Evolutionary conservation across 176 grass and related monocot species (phyloP).

Genomic region (Cenchrus americanus): DNA sequence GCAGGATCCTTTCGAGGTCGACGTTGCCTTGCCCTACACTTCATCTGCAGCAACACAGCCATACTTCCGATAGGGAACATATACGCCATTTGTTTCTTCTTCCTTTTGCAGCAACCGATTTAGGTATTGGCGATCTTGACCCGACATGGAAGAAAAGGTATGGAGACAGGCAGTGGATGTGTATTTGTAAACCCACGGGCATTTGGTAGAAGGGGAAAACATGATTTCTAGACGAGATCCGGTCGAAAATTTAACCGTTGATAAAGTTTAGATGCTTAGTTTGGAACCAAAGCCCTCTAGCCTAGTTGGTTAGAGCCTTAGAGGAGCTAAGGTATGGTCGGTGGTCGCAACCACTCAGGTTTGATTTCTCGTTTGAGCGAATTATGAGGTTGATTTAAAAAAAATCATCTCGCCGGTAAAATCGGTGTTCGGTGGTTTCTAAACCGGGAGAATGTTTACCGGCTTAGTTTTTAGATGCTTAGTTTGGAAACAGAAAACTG

Average conservation of each 20-base stretch:
- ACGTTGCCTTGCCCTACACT: conserved; percentile 54
- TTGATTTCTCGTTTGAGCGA: too few relatives aligned
- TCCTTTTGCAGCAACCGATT: conserved; percentile 40
- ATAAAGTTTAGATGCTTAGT: not conserved
- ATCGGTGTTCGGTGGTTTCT: too few relatives aligned
- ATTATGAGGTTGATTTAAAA: too few relatives aligned
- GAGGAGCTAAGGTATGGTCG: too few relatives aligned
- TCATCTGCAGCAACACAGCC: conserved; percentile 31
- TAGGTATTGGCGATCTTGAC: conserved; percentile 33
- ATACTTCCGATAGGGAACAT: conserved; percentile 31
- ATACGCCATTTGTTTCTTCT: conserved; percentile 31
- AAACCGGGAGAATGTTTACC: too few relatives aligned
- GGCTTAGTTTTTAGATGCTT: not conserved
- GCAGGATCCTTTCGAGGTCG: conserved; percentile 35
- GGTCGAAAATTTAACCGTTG: not conserved
- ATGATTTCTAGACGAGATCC: not conserved
- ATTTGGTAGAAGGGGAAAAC: not conserved
- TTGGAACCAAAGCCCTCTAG: too few relatives aligned
- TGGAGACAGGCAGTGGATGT: not conserved
- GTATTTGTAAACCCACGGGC: not conserved
- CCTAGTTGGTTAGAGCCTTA: too few relatives aligned
- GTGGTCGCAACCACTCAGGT: too few relatives aligned
- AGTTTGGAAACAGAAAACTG: not conserved
- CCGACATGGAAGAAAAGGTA: conserved; percentile 21
- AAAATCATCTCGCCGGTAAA: too few relatives aligned